phyloP scores from a whole-genome alignment of 2,329 filamentous ascomycete genomes.

The Penicillium sp. region DNA sequence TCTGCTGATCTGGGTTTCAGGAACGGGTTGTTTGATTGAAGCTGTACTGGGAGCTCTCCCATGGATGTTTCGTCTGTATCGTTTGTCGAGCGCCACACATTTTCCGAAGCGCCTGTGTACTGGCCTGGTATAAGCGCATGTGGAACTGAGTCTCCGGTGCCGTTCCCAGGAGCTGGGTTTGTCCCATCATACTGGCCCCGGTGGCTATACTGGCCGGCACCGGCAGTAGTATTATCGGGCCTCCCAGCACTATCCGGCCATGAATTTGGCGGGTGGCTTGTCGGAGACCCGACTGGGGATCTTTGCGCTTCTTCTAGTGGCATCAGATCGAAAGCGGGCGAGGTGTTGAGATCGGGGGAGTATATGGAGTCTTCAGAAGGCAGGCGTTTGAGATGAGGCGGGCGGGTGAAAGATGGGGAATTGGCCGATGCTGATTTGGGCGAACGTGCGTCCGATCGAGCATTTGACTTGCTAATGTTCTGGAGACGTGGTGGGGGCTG shows the following conservation, averaged over 20 bases:
- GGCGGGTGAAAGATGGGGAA: conserved; percentile 29
- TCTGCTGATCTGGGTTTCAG: conserved; percentile 29
- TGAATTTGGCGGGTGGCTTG: conserved; percentile 29
- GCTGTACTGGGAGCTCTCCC: conserved; percentile 30
- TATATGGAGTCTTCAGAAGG: conserved; percentile 36
- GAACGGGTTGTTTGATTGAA: conserved; percentile 45
- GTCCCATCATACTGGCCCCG: conserved; percentile 6
- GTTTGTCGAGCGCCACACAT: conserved; percentile 21
- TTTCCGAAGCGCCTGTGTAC: conserved; percentile 22
- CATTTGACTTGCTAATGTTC: conserved; percentile 34
- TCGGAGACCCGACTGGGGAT: conserved; percentile 34
- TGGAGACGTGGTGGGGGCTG: conserved; percentile 39
- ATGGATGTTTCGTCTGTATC: conserved; percentile 12
- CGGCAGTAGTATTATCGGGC: conserved; percentile 9
- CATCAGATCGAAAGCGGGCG: conserved; percentile 41
- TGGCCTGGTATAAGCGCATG: conserved; percentile 24
- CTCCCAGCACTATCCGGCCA: conserved; percentile 33
- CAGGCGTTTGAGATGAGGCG: conserved; percentile 28
- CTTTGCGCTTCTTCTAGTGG: conserved; percentile 39
- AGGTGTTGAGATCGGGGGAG: conserved; percentile 41
- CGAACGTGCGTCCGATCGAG: conserved; percentile 32
- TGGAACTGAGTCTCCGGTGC: conserved; percentile 19
- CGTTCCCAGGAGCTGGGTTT: conserved; percentile 7
- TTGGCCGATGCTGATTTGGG: conserved; percentile 30
- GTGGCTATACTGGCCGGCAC: conserved; percentile 8